phyloP scores from a whole-genome alignment of 306 rosid species.

The Cucurbita moschata region DNA sequence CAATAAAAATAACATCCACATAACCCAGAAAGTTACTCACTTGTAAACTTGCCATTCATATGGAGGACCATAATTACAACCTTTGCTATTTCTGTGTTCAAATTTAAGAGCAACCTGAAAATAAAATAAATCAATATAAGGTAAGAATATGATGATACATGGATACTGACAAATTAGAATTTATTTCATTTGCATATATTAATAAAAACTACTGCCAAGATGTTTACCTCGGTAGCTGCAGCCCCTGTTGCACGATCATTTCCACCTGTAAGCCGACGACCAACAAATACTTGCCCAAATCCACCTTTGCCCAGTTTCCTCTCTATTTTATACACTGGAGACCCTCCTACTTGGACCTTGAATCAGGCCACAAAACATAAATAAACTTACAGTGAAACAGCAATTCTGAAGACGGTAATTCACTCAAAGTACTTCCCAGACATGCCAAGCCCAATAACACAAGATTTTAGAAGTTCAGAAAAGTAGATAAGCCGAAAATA shows the following conservation, averaged over 20 bases:
- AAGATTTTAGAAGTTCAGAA: background rate
- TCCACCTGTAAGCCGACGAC: conserved; percentile 65
- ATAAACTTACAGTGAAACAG: background rate
- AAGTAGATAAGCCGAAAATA: background rate
- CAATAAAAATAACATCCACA: background rate
- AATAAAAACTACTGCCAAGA: conserved; percentile 1
- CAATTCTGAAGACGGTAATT: background rate
- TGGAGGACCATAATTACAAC: conserved; percentile 89
- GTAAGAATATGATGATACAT: background rate
- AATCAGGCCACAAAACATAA: background rate
- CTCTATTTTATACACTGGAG: conserved; percentile 64
- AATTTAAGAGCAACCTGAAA: conserved; percentile 91
- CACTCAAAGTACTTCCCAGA: background rate
- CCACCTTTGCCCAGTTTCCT: conserved; percentile 88
- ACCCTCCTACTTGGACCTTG: conserved; percentile 89
- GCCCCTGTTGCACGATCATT: conserved; percentile 58
- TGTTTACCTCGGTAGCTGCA: conserved; percentile 53
- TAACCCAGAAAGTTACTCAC: conserved; percentile 28
- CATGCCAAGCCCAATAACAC: background rate
- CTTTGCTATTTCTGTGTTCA: conserved; percentile 94
- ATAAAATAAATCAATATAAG: background rate
- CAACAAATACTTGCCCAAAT: conserved; percentile 91
- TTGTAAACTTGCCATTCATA: conserved; percentile 99
- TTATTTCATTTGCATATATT: background rate
- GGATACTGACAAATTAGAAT: background rate